Conservation (phyloP, 164 flowering plant species). For the Sedum album region DNA sequence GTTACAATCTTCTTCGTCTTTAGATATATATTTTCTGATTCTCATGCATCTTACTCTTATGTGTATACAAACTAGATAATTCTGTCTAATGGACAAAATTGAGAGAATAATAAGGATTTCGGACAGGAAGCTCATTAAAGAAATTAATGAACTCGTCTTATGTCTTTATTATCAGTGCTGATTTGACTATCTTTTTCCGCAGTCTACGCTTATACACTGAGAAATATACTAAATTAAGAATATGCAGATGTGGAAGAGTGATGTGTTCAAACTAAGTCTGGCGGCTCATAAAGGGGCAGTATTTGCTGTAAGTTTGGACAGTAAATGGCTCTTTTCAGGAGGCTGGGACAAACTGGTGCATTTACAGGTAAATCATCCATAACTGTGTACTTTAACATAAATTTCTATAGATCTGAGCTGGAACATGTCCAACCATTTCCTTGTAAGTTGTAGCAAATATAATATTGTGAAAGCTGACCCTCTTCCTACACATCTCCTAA, state of each 20-base stretch:
- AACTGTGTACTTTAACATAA: not conserved
- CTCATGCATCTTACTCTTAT: no score
- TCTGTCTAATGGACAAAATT: not conserved
- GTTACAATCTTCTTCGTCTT: not conserved
- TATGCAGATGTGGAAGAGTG: constrained; percentile 74
- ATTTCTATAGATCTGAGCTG: not conserved
- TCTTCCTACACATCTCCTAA: not conserved
- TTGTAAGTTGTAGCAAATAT: not conserved
- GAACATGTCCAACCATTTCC: not conserved
- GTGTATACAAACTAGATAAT: not conserved
- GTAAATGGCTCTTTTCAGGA: constrained; percentile 62
- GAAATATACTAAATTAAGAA: not conserved
- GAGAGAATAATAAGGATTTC: not conserved
- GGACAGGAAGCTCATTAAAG: not conserved
- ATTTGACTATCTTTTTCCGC: not conserved
- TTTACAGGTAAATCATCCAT: constrained; percentile 46
- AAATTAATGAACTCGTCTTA: not conserved
- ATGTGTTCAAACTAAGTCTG: constrained; percentile 33
- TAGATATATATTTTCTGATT: not conserved
- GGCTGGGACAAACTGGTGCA: constrained; percentile 70
- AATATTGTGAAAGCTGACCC: not conserved
- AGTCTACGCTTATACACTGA: no score
- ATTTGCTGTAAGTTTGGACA: constrained; percentile 43
- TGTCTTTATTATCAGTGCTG: not conserved
- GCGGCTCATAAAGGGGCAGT: constrained; percentile 47